These are phyloP conservation scores for Plasmodium cynomolgi DNA, from an alignment of 169 alveolate species.

Conservation along the genomic window DNA sequence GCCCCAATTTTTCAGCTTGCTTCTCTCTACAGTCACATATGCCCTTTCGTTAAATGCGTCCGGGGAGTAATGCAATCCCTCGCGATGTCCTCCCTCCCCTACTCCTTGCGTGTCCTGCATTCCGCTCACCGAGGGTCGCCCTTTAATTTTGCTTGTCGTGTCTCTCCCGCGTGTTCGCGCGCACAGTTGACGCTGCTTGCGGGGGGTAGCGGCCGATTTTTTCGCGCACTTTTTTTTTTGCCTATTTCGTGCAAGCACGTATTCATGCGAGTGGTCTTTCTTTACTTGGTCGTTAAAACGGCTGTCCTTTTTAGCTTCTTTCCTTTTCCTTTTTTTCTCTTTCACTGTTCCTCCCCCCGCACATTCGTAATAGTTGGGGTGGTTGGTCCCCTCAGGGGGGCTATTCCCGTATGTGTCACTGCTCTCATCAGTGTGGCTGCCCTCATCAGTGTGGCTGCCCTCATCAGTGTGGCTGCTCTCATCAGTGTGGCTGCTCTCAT, in stretches of 20 bases:
- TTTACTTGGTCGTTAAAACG: neutral
- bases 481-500: too few species aligned
- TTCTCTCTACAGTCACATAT: neutral
- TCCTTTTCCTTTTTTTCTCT: neutral
- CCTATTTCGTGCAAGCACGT: neutral
- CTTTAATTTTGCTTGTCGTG: neutral
- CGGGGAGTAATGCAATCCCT: neutral
- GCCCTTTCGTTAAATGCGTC: neutral
- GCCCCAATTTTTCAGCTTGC: neutral
- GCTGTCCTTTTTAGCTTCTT: neutral
- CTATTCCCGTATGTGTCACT: neutral
- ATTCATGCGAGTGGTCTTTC: neutral
- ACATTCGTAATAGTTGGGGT: neutral
- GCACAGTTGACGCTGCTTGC: neutral
- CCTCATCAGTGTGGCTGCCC: neutral
- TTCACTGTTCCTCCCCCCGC: neutral
- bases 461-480: too few species aligned
- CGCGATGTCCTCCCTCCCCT: neutral
- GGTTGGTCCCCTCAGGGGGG: neutral
- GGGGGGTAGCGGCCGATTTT: neutral
- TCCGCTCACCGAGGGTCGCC: neutral
- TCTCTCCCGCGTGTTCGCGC: neutral
- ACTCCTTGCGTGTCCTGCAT: neutral
- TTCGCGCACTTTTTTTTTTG: neutral
- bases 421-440: neutral